Conservation (phyloP, 1,284 basidiomycete genomes). For the Anthracocystis panici-leucophaei region DNA sequence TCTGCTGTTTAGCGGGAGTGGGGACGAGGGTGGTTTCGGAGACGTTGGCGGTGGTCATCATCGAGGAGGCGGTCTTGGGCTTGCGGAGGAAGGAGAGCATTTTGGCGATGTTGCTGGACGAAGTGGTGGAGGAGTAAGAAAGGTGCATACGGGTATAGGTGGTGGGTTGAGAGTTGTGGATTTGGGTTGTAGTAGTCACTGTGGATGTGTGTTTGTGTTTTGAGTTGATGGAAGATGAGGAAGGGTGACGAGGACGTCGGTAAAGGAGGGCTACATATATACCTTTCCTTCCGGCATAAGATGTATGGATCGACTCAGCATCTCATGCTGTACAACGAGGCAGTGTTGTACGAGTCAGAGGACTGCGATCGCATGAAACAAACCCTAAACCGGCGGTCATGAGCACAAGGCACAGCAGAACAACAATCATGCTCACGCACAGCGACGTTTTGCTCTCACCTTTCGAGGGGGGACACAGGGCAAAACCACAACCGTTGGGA, state of each 20-base stretch:
- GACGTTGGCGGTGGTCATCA: constrained; percentile 35
- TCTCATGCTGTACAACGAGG: not conserved
- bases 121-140: not conserved
- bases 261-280: not conserved
- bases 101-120: constrained; percentile 11
- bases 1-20: not conserved
- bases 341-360: no score
- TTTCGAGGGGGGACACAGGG: no score
- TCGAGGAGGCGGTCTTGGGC: constrained; percentile 17
- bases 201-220: not conserved
- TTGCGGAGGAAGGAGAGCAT: constrained; percentile 49
- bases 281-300: not conserved
- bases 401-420: no score
- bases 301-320: constrained; percentile 1
- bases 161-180: constrained; percentile 6
- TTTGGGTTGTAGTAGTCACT: constrained; percentile 3
- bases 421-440: no score
- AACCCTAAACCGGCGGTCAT: no score
- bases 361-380: no score
- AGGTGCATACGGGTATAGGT: constrained; percentile 1
- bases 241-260: not conserved
- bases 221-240: constrained; percentile 4
- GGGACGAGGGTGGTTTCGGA: constrained; percentile 43
- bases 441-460: no score
- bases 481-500: no score